Conservation (phyloP, 106 monocot genomes). For the Agapanthus africanus region DNA sequence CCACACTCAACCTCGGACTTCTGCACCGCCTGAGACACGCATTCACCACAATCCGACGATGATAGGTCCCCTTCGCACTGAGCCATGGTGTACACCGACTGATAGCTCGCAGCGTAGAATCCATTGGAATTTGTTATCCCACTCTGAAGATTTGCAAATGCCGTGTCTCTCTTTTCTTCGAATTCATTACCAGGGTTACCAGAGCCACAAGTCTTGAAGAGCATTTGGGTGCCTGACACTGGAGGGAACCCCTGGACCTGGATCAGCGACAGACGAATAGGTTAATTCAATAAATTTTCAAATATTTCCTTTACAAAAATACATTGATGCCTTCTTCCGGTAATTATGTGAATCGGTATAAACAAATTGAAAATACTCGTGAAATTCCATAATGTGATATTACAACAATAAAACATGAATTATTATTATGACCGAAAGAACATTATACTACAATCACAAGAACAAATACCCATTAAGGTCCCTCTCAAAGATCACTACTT, state of each 20-base stretch:
- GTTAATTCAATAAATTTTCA: no score
- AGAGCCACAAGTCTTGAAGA: slow-evolving; percentile 67
- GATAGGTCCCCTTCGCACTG: slow-evolving; percentile 96
- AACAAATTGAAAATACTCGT: no score
- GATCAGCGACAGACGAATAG: no score
- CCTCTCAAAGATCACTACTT: neutral
- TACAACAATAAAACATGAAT: no score
- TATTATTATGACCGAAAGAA: no score
- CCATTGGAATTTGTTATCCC: slow-evolving; percentile 32
- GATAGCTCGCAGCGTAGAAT: slow-evolving; percentile 76
- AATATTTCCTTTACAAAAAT: no score
- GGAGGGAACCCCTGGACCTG: slow-evolving; percentile 62
- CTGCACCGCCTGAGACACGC: slow-evolving; percentile 82
- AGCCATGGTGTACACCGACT: slow-evolving; percentile 76
- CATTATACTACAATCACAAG: no score
- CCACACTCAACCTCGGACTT: slow-evolving; percentile 94
- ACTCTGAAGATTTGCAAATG: slow-evolving; percentile 66
- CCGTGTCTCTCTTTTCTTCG: slow-evolving; percentile 71
- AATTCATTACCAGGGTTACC: slow-evolving; percentile 41
- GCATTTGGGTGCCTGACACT: slow-evolving; percentile 74
- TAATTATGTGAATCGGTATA: no score
- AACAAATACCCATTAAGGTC: neutral
- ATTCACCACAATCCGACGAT: slow-evolving; percentile 61
- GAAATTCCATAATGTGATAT: no score
- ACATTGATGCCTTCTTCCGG: no score